Percentiles rank a stretch among this genome's conserved stretches.
phyloP scores from a whole-genome alignment of 2,329 filamentous ascomycete genomes.

The Pestalotiopsis sp. region DNA sequence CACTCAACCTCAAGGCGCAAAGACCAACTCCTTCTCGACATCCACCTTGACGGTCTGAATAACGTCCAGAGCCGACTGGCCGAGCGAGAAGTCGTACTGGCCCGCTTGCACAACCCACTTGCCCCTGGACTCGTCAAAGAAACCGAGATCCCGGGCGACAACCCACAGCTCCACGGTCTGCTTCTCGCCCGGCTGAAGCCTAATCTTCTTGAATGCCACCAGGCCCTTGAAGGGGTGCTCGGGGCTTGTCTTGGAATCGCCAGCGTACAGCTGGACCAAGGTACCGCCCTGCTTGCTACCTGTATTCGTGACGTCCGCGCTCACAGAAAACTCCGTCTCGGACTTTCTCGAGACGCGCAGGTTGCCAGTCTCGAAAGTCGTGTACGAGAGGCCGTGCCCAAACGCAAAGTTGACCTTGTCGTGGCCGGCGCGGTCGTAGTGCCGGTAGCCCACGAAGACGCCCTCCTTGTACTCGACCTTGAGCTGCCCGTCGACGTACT shows the following conservation, averaged over 20 bases:
- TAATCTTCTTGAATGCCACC: constrained; percentile 31
- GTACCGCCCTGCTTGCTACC: constrained; percentile 51
- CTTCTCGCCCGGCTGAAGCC: constrained; percentile 21
- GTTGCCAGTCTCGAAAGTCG: constrained; percentile 54
- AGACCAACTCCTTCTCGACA: constrained; percentile 13
- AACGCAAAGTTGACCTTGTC: constrained; percentile 66
- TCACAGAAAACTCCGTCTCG: constrained; percentile 44
- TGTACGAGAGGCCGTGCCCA: constrained; percentile 66
- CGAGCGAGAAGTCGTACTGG: constrained; percentile 27
- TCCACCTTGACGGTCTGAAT: constrained; percentile 13
- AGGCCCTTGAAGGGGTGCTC: constrained; percentile 31
- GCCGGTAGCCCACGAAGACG: constrained; percentile 69
- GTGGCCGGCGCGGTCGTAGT: constrained; percentile 62
- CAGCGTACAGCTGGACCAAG: constrained; percentile 59
- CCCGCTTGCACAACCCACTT: constrained; percentile 30
- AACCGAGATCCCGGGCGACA: constrained; percentile 25
- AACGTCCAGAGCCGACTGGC: constrained; percentile 25
- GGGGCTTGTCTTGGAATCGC: constrained; percentile 12
- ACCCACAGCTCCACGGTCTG: constrained; percentile 18
- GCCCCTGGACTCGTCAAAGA: constrained; percentile 23
- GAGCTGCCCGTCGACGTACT: constrained; percentile 46
- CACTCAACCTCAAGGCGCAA: background rate
- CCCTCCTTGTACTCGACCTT: constrained; percentile 70
- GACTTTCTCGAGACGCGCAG: constrained; percentile 31
- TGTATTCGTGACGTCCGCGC: constrained; percentile 60